Conservation (phyloP, 1,284 basidiomycete species). For the Cystobasidium slooffiae region DNA sequence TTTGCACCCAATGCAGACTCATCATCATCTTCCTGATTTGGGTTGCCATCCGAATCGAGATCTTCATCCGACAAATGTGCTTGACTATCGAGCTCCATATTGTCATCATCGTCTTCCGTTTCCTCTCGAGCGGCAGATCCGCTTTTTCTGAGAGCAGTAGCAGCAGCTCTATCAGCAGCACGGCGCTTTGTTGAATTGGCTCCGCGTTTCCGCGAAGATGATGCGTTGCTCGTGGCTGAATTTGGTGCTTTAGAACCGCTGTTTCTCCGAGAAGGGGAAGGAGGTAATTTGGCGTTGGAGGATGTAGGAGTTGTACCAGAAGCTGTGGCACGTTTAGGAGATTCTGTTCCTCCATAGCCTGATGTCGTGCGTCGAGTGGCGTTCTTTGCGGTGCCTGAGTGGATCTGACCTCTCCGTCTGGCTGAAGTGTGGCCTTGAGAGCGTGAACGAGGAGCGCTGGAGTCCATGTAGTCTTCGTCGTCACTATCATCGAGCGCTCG, state of each 20-base stretch:
- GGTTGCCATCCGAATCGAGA: constrained; percentile 1
- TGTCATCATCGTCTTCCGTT: constrained; percentile 7
- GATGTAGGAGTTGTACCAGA: background rate
- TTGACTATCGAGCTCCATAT: constrained; percentile 18
- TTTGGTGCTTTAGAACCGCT: background rate
- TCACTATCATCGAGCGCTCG: constrained; percentile 28
- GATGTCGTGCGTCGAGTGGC: background rate
- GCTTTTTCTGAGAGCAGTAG: background rate
- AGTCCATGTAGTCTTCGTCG: constrained; percentile 35
- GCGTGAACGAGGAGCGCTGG: background rate
- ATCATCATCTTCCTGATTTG: background rate
- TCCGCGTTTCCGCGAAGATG: constrained; percentile 9
- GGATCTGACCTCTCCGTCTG: background rate
- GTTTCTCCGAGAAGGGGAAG: background rate
- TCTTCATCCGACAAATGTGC: constrained; percentile 11
- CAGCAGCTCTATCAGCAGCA: constrained; percentile 12
- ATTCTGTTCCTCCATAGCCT: background rate
- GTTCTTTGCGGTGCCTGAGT: constrained; percentile 7
- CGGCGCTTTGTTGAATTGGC: background rate
- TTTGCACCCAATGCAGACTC: background rate
- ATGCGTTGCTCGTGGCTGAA: background rate
- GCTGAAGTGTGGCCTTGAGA: background rate
- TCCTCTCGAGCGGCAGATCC: background rate
- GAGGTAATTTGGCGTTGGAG: background rate
- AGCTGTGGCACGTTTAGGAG: background rate